Evolutionary conservation across 1,284 basidiomycete genomes (phyloP).

Genomic region (Lignosus rhinocerotis): DNA sequence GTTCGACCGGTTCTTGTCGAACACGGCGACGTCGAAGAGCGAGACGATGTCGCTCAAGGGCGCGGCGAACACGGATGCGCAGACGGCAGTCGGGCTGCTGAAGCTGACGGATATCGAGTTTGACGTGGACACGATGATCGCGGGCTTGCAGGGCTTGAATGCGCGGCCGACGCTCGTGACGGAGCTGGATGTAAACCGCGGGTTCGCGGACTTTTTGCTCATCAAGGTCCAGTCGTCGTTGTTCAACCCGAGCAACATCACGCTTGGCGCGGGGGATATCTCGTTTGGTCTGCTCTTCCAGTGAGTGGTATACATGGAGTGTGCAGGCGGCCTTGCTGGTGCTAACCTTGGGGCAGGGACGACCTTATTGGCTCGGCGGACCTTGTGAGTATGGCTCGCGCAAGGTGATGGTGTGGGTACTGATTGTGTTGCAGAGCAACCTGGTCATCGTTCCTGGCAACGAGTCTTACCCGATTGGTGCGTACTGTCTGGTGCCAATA

Average conservation of each 20-base stretch:
- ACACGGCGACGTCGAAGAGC: conserved; percentile 53
- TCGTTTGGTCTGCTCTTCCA: conserved; percentile 62
- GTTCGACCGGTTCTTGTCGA: conserved; percentile 70
- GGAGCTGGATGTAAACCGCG: conserved; percentile 70
- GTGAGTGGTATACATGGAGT: conserved; percentile 15
- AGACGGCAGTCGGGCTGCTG: conserved; percentile 76
- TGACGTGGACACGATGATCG: conserved; percentile 60
- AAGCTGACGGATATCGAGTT: conserved; percentile 63
- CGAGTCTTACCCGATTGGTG: conserved; percentile 53
- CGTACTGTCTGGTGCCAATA: conserved; percentile 3
- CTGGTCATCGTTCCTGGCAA: conserved; percentile 59
- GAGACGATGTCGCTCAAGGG: conserved; percentile 62
- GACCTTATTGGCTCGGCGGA: conserved; percentile 17
- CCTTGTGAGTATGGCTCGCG: conserved; percentile 7
- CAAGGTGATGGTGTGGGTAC: too few relatives aligned
- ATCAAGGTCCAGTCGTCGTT: conserved; percentile 65
- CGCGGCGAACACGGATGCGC: conserved; percentile 56
- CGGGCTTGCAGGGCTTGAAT: conserved; percentile 69
- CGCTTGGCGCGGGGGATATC: conserved; percentile 69
- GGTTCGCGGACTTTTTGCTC: conserved; percentile 67
- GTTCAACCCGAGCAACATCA: conserved; percentile 72
- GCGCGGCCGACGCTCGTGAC: conserved; percentile 59
- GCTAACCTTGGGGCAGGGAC: background rate
- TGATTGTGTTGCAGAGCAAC: conserved; percentile 40
- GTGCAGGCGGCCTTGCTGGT: background rate